Conservation (phyloP, 2,329 filamentous ascomycete genomes). For the Fusarium secorum region DNA sequence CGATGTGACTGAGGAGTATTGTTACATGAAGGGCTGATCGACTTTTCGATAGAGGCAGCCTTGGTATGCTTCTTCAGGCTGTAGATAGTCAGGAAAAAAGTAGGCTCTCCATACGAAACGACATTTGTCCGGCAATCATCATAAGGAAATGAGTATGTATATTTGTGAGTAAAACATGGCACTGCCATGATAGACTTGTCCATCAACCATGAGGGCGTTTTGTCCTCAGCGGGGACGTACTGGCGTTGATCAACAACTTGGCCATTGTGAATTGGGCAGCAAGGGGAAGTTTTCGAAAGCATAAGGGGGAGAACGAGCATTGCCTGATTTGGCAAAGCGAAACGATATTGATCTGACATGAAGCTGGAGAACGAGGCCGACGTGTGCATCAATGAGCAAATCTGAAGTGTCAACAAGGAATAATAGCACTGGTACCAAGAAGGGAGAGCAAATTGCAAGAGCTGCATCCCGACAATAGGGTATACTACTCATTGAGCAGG, state of each 20-base stretch:
- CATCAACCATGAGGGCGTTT: not conserved
- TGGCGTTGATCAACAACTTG: too few relatives aligned
- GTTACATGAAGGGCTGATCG: not conserved
- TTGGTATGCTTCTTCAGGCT: fast-evolving
- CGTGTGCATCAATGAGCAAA: not conserved
- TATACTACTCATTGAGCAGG: not conserved
- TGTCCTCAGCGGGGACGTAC: not conserved
- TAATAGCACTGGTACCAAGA: not conserved
- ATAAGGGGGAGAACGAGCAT: too few relatives aligned
- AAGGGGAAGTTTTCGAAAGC: too few relatives aligned
- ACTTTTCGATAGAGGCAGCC: not conserved
- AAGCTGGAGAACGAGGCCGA: not conserved
- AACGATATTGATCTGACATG: not conserved
- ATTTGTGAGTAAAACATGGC: not conserved
- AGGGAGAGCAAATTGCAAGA: not conserved
- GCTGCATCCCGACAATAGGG: not conserved
- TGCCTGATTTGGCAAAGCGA: not conserved
- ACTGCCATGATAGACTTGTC: not conserved
- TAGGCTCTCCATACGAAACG: not conserved
- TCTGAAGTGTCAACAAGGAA: not conserved
- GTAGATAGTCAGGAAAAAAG: not conserved
- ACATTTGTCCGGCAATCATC: not conserved
- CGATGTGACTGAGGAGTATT: not conserved
- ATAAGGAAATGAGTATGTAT: not conserved
- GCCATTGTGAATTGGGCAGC: too few relatives aligned